Evolutionary conservation across 805 yeast genomes (phyloP).

Genomic region (Yamadazyma sp.): DNA sequence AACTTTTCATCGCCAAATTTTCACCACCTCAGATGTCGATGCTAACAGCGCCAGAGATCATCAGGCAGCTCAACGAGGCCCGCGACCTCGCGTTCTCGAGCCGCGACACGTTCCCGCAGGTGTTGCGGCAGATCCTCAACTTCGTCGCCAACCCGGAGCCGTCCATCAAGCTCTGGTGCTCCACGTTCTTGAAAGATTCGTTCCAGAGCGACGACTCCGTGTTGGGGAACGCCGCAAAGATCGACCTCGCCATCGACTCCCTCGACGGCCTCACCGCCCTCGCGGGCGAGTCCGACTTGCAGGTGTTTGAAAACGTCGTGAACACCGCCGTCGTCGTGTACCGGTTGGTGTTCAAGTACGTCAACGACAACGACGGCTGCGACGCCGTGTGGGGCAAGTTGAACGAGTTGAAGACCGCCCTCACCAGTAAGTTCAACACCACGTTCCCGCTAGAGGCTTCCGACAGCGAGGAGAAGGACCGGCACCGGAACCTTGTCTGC

Average conservation of each 20-base stretch:
- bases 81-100: conserved; percentile 32
- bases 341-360: conserved; percentile 44
- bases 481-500: conserved; percentile 52
- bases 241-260: conserved; percentile 43
- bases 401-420: conserved; percentile 52
- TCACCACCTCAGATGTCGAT: conserved; percentile 6
- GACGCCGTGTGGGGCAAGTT: conserved; percentile 55
- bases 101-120: conserved; percentile 37
- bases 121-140: conserved; percentile 43
- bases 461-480: conserved; percentile 50
- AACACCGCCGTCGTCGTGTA: conserved; percentile 43
- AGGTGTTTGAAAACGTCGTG: conserved; percentile 30
- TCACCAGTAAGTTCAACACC: conserved; percentile 63
- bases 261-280: conserved; percentile 32
- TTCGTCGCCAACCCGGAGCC: conserved; percentile 35
- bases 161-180: conserved; percentile 41
- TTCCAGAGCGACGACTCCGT: conserved; percentile 28
- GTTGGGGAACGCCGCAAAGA: conserved; percentile 27
- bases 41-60: conserved; percentile 20
- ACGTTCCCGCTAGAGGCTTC: conserved; percentile 52
- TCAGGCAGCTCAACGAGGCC: conserved; percentile 39
- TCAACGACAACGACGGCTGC: conserved; percentile 48
- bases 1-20: not conserved
- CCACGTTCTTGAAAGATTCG: conserved; percentile 38
- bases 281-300: conserved; percentile 28